Evolutionary conservation across 768 basidiomycete genomes (phyloP).

Genomic region (Suillus spraguei): DNA sequence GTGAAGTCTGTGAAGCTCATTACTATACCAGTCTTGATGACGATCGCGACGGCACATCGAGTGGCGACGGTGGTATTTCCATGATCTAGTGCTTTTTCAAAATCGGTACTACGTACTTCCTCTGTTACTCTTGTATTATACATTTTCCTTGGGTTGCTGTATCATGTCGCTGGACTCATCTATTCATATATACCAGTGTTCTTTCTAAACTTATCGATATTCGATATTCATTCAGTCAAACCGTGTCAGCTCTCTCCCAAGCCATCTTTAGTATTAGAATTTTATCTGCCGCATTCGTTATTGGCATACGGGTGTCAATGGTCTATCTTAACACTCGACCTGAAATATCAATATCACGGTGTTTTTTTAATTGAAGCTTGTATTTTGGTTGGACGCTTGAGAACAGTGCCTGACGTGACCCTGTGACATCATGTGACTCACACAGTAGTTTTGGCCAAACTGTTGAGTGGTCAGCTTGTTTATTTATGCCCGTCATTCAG

Average conservation of each 20-base stretch:
- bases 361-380: neutral
- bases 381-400: neutral
- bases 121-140: conserved; percentile 10
- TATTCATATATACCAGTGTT: neutral
- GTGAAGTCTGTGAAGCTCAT: conserved; percentile 17
- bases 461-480: neutral
- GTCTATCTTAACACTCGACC: neutral
- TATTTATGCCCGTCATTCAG: neutral
- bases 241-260: conserved; percentile 10
- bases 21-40: conserved; percentile 57
- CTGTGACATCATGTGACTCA: neutral
- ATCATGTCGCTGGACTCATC: neutral
- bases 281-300: neutral
- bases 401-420: neutral
- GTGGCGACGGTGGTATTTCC: conserved; percentile 52
- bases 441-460: neutral
- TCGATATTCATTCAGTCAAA: conserved; percentile 11
- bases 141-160: conserved; percentile 3
- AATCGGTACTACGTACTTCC: neutral
- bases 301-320: neutral
- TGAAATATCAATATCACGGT: neutral
- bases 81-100: conserved; percentile 18
- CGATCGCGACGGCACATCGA: conserved; percentile 64
- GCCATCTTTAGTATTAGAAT: conserved; percentile 16
- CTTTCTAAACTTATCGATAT: conserved; percentile 15